Evolutionary conservation across 306 rosid species (phyloP), one percentile per base, ranked within the genome.

Genomic region (Pyrus bretschneideri): DNA sequence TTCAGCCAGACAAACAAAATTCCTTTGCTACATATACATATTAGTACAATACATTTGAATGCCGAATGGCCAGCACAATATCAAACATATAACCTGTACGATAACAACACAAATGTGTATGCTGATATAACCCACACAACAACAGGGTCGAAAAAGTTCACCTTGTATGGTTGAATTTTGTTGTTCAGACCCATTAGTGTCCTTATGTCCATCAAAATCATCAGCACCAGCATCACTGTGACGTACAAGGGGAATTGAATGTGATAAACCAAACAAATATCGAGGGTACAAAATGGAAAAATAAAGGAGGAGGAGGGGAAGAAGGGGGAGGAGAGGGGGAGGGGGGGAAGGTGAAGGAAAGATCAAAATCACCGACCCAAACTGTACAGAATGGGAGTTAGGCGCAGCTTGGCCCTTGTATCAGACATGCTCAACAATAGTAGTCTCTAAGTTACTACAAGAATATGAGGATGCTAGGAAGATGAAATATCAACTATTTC

Each of bases 211-310:
- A 69, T 81, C 76, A 71, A 76, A 79, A 73, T 72, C 69, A 69
- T 70, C 81, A 64, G 78, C 63, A 45, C 27, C 80, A 71, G 29
- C 79, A 85, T 85, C 83, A 61, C 93, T 88, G 58, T 52, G 45
- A 74, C 35, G 66, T 54, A 67, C 46, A 74, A 60, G 49, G 42
- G 70, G 60, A 44, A 22, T 33, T 51, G 57, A 63, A 78, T 17
- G 58, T 38, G 38, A 71, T 42, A 15, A 71, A 27, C 23, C 33
- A 46, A 30, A 46, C 61, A 52, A n/a, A n/a, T n/a, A n/a, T n/a
- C n/a, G n/a, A n/a, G n/a, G n/a, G n/a, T n/a, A n/a, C n/a, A n/a
- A n/a, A n/a, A 49, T 23, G 9, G 31, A 52, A 54, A 57, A 44
- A 49, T 18, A 3, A 17, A 61, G 10, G 51, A 25, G 31, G 42